These are phyloP conservation scores for Rhodotorula sphaerocarpa DNA, from an alignment of 768 basidiomycete species.

Conservation along the genomic window DNA sequence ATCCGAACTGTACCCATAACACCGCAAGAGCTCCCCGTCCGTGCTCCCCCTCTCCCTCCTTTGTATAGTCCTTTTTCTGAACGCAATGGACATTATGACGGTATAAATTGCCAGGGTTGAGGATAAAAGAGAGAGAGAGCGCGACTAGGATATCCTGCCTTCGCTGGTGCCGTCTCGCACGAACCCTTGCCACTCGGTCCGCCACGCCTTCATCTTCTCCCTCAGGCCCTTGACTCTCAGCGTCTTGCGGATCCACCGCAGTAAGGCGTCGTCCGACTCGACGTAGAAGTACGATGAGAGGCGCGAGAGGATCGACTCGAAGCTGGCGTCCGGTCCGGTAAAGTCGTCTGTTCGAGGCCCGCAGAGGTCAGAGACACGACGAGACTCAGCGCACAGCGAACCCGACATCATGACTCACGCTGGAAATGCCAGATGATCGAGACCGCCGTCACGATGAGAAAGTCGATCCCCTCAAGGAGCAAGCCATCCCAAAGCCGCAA, in stretches of 20 bases:
- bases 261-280: constrained; percentile 72
- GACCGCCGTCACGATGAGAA: constrained; percentile 74
- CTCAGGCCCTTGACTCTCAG: constrained; percentile 56
- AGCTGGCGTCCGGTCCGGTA: constrained; percentile 63
- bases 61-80: no score
- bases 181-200: constrained; percentile 64
- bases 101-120: no score
- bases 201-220: constrained; percentile 63
- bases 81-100: no score
- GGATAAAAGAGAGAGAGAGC: no score
- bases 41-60: no score
- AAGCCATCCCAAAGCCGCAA: constrained; percentile 91
- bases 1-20: no score
- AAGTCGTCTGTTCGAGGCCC: constrained; percentile 60
- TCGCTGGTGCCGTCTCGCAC: constrained; percentile 40
- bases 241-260: constrained; percentile 68
- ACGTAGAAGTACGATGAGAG: constrained; percentile 92
- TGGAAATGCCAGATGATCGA: constrained; percentile 85
- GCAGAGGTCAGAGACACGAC: neutral
- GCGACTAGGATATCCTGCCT: neutral
- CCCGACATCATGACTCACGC: constrained; percentile 51
- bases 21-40: no score
- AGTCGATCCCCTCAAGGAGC: constrained; percentile 77
- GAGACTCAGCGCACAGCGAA: no score
- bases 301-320: constrained; percentile 84